Conservation (phyloP, 257 asterid species). For the Gardenia jasminoides region DNA sequence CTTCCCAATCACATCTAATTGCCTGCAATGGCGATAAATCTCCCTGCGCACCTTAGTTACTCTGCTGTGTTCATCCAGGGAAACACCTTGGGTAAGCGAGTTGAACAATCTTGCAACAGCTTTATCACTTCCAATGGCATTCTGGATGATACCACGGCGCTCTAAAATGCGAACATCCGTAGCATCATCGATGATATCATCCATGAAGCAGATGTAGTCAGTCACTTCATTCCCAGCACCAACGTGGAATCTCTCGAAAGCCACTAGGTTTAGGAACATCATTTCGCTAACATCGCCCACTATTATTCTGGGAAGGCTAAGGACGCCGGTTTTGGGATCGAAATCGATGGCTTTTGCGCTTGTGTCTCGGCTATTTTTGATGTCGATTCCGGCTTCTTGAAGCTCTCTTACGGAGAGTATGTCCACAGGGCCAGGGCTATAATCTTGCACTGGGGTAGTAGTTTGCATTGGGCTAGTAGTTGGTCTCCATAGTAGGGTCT, state of each 20-base stretch:
- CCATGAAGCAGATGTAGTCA: too few species aligned
- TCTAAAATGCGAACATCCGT: too few species aligned
- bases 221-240: too few species aligned
- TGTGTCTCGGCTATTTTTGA: constrained; percentile 26
- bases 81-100: constrained; percentile 44
- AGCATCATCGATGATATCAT: too few species aligned
- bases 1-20: too few species aligned
- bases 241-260: too few species aligned
- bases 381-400: constrained; percentile 57
- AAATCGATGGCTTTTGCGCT: constrained; percentile 52
- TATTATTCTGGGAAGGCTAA: constrained; percentile 40
- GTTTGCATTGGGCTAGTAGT: too few species aligned
- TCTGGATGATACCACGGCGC: constrained; percentile 52
- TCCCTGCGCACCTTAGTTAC: constrained; percentile 30
- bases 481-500: constrained; percentile 13
- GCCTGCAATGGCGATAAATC: constrained; percentile 46
- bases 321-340: constrained; percentile 25
- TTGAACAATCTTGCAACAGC: constrained; percentile 54
- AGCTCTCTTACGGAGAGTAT: too few species aligned
- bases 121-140: constrained; percentile 52
- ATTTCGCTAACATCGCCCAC: constrained; percentile 52
- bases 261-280: constrained; percentile 44
- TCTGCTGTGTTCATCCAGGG: constrained; percentile 41
- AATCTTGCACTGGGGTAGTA: neutral
- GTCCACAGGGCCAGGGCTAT: constrained; percentile 26